phyloP scores from a whole-genome alignment of 345 rosid genomes.

The Hirschfeldia incana region DNA sequence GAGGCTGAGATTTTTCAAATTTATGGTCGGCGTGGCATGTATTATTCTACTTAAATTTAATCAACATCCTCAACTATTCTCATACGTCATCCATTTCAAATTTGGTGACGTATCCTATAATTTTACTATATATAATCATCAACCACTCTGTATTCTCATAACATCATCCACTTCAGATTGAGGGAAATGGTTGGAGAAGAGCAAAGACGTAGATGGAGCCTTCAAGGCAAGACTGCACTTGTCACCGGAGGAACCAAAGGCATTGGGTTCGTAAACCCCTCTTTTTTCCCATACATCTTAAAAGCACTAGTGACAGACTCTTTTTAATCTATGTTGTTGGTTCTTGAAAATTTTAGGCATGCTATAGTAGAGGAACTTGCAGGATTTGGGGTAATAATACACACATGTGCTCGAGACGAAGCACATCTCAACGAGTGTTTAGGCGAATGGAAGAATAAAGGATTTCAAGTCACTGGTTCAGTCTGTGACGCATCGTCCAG shows the following conservation, averaged over 20 bases:
- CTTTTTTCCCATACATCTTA: neutral
- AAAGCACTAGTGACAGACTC: neutral
- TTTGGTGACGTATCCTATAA: neutral
- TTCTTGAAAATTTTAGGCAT: slow-evolving; percentile 8
- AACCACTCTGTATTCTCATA: neutral
- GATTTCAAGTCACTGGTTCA: slow-evolving; percentile 19
- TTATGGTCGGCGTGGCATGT: no score
- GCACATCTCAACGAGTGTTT: slow-evolving; percentile 10
- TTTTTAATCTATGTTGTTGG: neutral
- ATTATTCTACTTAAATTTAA: no score
- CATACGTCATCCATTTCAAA: neutral
- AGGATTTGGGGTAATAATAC: neutral
- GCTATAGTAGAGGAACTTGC: slow-evolving; percentile 19
- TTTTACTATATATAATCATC: neutral
- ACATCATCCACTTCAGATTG: neutral
- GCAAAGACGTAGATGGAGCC: slow-evolving; percentile 16
- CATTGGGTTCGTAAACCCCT: neutral
- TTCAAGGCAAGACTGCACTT: slow-evolving; percentile 18
- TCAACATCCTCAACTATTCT: no score
- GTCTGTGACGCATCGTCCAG: slow-evolving; percentile 5
- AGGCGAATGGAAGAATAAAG: slow-evolving; percentile 10
- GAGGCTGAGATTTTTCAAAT: no score
- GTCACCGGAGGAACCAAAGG: slow-evolving; percentile 22
- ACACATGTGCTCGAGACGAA: slow-evolving; percentile 21
- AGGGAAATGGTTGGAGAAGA: neutral